These are phyloP conservation scores for Taiozyma onychis DNA, from an alignment of 1,139 yeast genomes.

Conservation along the genomic window DNA sequence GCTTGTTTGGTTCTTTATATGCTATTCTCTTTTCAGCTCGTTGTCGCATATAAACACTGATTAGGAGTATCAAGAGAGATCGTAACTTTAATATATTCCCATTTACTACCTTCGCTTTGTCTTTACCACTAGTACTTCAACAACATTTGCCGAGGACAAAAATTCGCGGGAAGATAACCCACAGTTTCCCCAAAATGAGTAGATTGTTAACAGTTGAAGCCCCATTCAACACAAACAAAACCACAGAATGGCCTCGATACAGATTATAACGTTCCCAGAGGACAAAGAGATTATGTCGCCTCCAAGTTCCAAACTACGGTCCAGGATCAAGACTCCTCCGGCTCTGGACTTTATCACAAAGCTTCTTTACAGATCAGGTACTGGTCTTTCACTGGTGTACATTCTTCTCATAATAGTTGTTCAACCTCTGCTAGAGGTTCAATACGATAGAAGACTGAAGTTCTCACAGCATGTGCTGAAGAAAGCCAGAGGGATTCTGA, in stretches of 20 bases:
- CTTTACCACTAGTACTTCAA: too few relatives aligned
- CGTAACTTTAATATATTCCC: too few relatives aligned
- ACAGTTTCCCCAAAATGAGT: background rate
- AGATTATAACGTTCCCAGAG: slow-evolving; percentile 18
- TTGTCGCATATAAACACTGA: too few relatives aligned
- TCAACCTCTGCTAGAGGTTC: slow-evolving; percentile 27
- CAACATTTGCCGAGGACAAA: background rate
- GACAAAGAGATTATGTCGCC: slow-evolving; percentile 3
- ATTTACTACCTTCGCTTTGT: too few relatives aligned
- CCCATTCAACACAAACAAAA: background rate
- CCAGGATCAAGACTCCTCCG: slow-evolving; percentile 12
- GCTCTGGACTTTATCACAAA: slow-evolving; percentile 20
- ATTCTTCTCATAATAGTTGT: slow-evolving; percentile 20
- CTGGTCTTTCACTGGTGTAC: slow-evolving; percentile 24
- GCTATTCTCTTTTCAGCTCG: background rate
- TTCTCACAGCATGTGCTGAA: slow-evolving; percentile 19
- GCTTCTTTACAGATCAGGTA: slow-evolving; percentile 27
- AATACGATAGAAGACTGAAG: slow-evolving; percentile 26
- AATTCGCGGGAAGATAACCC: background rate
- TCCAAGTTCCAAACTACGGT: slow-evolving; percentile 4
- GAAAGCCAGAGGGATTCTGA: slow-evolving; percentile 22
- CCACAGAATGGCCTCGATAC: background rate
- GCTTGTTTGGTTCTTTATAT: background rate
- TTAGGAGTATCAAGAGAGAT: too few relatives aligned
- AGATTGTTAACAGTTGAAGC: background rate